Evolutionary conservation across 495 filamentous ascomycete genomes (phyloP).

Genomic region (Staphylotrichum longicolle): DNA sequence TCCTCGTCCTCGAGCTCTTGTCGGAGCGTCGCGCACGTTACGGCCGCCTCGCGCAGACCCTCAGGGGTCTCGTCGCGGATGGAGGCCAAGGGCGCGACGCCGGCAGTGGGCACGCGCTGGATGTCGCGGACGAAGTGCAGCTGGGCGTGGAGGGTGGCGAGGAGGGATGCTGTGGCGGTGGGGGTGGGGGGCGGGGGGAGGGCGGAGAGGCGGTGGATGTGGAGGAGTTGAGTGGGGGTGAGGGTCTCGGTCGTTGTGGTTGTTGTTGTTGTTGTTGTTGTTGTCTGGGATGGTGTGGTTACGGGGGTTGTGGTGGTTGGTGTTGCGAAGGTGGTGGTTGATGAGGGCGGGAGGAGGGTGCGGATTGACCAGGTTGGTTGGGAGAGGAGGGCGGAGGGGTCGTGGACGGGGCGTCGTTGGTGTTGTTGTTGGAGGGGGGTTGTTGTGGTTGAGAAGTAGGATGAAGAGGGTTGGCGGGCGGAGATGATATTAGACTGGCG

Average conservation of each 20-base stretch:
- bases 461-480: constrained; percentile 20
- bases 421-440: constrained; percentile 10
- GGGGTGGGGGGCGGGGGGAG: constrained; percentile 66
- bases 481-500: not conserved
- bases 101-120: constrained; percentile 71
- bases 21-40: constrained; percentile 41
- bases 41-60: constrained; percentile 42
- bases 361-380: constrained; percentile 83
- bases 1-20: constrained; percentile 45
- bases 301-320: constrained; percentile 34
- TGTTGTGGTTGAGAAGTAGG: constrained; percentile 11
- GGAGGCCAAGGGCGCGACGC: constrained; percentile 66
- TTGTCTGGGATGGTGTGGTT: constrained; percentile 32
- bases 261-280: constrained; percentile 2
- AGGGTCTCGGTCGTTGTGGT: constrained; percentile 31
- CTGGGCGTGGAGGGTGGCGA: constrained; percentile 73
- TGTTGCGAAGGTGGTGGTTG: constrained; percentile 26
- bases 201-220: constrained; percentile 87
- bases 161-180: constrained; percentile 60
- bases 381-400: constrained; percentile 53
- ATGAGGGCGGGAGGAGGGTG: constrained; percentile 60
- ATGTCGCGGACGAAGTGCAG: constrained; percentile 85
- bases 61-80: constrained; percentile 76
- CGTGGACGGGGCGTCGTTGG: constrained; percentile 8
- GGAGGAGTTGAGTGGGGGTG: constrained; percentile 57